Base-by-base conservation (phyloP, 2,329 filamentous ascomycete genomes). In the Calonectria naviculata region DNA sequence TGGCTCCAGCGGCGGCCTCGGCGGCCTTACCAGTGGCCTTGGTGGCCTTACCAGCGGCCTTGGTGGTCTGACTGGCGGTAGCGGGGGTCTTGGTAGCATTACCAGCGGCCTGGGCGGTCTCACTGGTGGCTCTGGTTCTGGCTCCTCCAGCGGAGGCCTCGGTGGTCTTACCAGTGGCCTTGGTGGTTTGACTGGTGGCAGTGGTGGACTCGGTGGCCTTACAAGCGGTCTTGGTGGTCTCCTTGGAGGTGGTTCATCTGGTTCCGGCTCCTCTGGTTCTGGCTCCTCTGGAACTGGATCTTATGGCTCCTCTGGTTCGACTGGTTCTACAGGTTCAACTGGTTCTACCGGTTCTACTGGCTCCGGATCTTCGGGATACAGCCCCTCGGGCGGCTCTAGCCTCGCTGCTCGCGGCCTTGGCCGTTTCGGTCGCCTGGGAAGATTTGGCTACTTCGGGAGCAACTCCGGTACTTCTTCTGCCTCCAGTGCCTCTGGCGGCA, bases 401-500 rank as follows among this genome's bases (percentile, higher is more conserved):
- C 10, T 28, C n/a, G 12, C 31, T 13, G n/a, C 34, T n/a, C 52
- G 52, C 21, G 31, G 31, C n/a, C 31, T 26, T 10, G 24, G 47
- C 34, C 34, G 34, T 12, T 56, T 56, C 19, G 12, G 21, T 19
- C 31, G 52, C 28, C 34, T 26, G 5, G 1, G n/a, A 31, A 56
- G 21, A n/a, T 21, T 34, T 36, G 52, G 52, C 31, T 36, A 36
- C n/a, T 56, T n/a, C 19, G 49, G 49, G 6, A 19, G 29, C 19
- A 44, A 44, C 19, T n/a, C 19, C 21, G 41, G 17, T 38, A 13
- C 36, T 38, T 38, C 5, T 38, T 8, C 36, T 13, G 13, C 41
- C 47, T 54, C 47, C n/a, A 29, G 49, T 4, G n/a, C 24, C 19
- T 52, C 47, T 19, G 65, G 68, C 5, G 62, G 75, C 56, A 72